phyloP scores from a whole-genome alignment of 768 basidiomycete genomes.

The Boletus barrowsii region DNA sequence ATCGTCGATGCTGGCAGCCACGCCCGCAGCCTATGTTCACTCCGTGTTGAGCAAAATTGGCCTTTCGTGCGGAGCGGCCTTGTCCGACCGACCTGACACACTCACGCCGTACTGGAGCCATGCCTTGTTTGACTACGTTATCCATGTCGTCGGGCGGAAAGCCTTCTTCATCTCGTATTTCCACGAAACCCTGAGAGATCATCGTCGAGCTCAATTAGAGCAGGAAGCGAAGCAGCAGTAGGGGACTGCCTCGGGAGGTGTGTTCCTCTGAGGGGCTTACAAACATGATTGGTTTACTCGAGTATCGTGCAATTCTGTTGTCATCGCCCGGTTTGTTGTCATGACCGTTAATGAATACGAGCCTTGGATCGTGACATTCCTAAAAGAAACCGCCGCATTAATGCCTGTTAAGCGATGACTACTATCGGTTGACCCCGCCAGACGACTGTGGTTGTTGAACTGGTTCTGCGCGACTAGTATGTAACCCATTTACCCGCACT shows the following conservation, averaged over 20 bases:
- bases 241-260: background rate
- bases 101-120: constrained; percentile 91
- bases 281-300: too few species aligned
- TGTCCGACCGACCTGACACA: constrained; percentile 66
- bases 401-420: too few species aligned
- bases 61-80: constrained; percentile 74
- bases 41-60: constrained; percentile 76
- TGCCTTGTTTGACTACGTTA: constrained; percentile 69
- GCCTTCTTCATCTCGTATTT: constrained; percentile 56
- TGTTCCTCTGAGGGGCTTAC: too few species aligned
- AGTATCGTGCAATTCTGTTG: too few species aligned
- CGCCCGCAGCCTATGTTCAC: constrained; percentile 69
- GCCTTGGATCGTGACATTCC: too few species aligned
- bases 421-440: too few species aligned
- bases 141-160: constrained; percentile 54
- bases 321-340: too few species aligned
- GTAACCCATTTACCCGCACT: too few species aligned
- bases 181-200: constrained; percentile 67
- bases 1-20: constrained; percentile 67
- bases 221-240: constrained; percentile 54
- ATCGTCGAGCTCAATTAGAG: constrained; percentile 59
- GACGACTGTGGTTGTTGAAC: too few species aligned
- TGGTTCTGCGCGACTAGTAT: too few species aligned
- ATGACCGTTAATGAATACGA: too few species aligned
- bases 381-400: too few species aligned